Evolutionary conservation across 768 basidiomycete species (phyloP).

Genomic region (Pisolithus orientalis): DNA sequence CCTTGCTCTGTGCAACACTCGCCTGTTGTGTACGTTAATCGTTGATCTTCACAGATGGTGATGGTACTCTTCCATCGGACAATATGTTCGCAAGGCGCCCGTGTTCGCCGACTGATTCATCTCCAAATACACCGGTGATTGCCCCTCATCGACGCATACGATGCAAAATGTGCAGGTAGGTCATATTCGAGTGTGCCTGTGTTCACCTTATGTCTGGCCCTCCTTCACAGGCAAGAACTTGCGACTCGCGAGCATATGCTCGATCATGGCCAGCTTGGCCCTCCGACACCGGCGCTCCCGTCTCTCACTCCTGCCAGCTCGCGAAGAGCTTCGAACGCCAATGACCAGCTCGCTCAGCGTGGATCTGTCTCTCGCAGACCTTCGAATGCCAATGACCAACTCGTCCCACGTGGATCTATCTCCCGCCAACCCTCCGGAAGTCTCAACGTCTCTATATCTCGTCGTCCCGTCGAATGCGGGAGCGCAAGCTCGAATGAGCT

Average conservation of each 20-base stretch:
- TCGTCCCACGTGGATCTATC: slow-evolving; percentile 4
- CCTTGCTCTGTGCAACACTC: neutral
- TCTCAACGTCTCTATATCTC: slow-evolving; percentile 26
- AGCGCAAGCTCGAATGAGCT: slow-evolving; percentile 18
- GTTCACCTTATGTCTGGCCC: neutral
- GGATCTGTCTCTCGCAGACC: slow-evolving; percentile 30
- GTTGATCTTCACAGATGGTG: slow-evolving; percentile 50
- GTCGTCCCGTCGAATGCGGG: slow-evolving; percentile 21
- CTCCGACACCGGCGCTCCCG: slow-evolving; percentile 49
- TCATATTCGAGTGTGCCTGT: neutral
- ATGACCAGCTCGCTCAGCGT: slow-evolving; percentile 2
- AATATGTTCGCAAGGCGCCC: slow-evolving; percentile 78
- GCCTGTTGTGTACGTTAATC: slow-evolving; percentile 1
- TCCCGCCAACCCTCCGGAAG: slow-evolving; percentile 17
- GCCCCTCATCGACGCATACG: slow-evolving; percentile 62
- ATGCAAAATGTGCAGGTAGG: slow-evolving; percentile 87
- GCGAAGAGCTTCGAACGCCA: slow-evolving; percentile 33
- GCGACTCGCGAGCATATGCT: slow-evolving; percentile 93
- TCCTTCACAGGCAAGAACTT: slow-evolving; percentile 57
- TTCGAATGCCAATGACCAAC: slow-evolving; percentile 21
- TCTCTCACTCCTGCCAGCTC: slow-evolving; percentile 43
- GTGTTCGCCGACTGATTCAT: slow-evolving; percentile 54
- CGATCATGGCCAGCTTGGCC: slow-evolving; percentile 76
- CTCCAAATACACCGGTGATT: slow-evolving; percentile 51
- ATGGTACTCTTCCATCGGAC: slow-evolving; percentile 55